A percentile compares a stretch with the other conserved stretches of the same genome.
Conservation (phyloP, 352 stramenopile species). For the Globisporangium carolinianum region DNA sequence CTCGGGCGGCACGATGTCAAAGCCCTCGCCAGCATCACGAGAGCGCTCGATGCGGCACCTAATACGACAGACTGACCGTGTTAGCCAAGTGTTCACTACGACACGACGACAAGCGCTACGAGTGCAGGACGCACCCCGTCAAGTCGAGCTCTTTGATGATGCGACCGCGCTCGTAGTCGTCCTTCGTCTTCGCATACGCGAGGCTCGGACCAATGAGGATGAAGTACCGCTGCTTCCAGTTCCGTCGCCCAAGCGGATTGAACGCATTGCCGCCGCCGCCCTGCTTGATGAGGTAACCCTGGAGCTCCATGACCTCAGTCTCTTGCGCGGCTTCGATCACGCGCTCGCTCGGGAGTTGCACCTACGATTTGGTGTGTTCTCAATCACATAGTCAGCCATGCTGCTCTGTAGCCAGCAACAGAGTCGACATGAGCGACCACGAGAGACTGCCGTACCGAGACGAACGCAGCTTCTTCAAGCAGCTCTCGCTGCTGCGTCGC, state of each 20-base stretch:
- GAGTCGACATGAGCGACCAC: constrained; percentile 4
- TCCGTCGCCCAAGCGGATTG: constrained; percentile 72
- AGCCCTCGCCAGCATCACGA: constrained; percentile 70
- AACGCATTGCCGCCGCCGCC: constrained; percentile 69
- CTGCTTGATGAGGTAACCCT: constrained; percentile 87
- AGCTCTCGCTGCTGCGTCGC: constrained; percentile 61
- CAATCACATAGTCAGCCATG: background rate
- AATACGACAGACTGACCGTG: background rate
- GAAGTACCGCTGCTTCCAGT: constrained; percentile 88
- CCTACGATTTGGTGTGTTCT: constrained; percentile 11
- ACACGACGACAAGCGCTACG: background rate
- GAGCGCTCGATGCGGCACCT: constrained; percentile 73
- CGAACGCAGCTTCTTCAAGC: constrained; percentile 72
- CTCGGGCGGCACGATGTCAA: constrained; percentile 66
- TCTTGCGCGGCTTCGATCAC: constrained; percentile 76
- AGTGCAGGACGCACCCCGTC: constrained; percentile 37
- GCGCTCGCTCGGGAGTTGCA: constrained; percentile 72
- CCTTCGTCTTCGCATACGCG: constrained; percentile 80
- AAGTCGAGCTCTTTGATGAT: constrained; percentile 85
- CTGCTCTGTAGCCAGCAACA: background rate
- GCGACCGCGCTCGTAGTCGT: constrained; percentile 80
- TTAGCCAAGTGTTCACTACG: background rate
- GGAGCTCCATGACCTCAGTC: constrained; percentile 46
- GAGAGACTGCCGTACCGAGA: constrained; percentile 31
- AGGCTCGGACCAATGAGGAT: constrained; percentile 64